phyloP scores from a whole-genome alignment of 2,329 filamentous ascomycete genomes.

The Aspergillus melleus region DNA sequence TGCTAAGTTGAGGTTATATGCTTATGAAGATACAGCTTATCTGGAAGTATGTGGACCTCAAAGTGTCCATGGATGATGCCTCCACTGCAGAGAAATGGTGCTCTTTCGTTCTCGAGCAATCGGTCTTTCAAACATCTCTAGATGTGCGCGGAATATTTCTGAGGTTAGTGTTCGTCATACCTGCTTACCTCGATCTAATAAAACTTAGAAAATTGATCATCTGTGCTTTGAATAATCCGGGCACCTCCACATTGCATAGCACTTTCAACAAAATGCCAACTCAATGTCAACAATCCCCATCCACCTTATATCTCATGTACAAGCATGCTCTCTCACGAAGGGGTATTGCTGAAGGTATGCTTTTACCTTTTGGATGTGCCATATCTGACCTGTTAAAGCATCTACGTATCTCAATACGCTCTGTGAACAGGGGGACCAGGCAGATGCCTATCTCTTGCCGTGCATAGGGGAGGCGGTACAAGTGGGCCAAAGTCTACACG shows the following conservation, averaged over 20 bases:
- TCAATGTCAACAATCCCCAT: conserved; percentile 57
- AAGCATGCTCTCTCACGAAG: conserved; percentile 64
- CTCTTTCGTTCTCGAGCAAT: conserved; percentile 60
- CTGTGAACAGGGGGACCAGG: conserved; percentile 52
- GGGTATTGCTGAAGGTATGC: conserved; percentile 54
- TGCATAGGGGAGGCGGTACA: conserved; percentile 77
- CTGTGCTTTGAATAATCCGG: conserved; percentile 63
- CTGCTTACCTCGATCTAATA: neutral
- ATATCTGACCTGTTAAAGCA: conserved; percentile 51
- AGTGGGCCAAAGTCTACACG: conserved; percentile 60
- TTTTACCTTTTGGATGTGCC: too few relatives aligned
- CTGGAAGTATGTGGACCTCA: conserved; percentile 74
- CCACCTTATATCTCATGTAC: conserved; percentile 74
- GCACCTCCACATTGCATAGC: conserved; percentile 55
- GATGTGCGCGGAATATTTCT: conserved; percentile 68
- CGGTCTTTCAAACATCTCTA: conserved; percentile 65
- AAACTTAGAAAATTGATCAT: conserved; percentile 67
- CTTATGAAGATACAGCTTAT: conserved; percentile 57
- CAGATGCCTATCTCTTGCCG: conserved; percentile 70
- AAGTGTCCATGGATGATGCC: conserved; percentile 55
- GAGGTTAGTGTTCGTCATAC: conserved; percentile 48
- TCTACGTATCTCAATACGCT: conserved; percentile 61
- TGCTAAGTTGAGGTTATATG: neutral
- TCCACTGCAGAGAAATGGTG: conserved; percentile 69
- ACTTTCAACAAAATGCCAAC: conserved; percentile 62